These are phyloP conservation scores for Rhodotorula kratochvilovae DNA, from an alignment of 768 basidiomycete species.

Conservation along the genomic window DNA sequence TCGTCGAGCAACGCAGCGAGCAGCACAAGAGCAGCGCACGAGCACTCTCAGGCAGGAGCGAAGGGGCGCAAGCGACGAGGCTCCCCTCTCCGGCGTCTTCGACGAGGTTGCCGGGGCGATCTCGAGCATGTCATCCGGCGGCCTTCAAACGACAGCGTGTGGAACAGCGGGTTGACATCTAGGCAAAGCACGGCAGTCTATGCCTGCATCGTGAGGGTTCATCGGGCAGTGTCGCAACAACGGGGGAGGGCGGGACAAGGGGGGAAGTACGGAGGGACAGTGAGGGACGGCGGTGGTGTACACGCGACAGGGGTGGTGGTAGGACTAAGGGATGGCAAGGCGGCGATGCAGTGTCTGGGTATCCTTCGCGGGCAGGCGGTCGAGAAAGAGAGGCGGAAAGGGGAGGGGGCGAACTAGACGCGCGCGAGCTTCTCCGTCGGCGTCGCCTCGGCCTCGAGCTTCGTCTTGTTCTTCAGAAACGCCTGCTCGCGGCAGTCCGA, in stretches of 20 bases:
- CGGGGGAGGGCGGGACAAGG: neutral
- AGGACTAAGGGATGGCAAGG: neutral
- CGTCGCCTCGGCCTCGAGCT: constrained; percentile 81
- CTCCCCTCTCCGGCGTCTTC: no score
- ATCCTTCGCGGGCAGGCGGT: neutral
- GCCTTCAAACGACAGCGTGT: no score
- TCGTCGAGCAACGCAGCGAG: no score
- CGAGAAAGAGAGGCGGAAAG: neutral
- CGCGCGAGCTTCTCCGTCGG: constrained; percentile 80
- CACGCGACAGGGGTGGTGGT: neutral
- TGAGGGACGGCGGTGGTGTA: neutral
- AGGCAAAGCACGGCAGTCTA: neutral
- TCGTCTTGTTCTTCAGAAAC: constrained; percentile 72
- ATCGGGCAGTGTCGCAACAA: neutral
- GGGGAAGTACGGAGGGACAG: neutral
- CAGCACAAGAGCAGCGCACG: no score
- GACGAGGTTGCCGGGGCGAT: neutral
- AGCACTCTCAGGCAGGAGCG: no score
- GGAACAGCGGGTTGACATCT: no score
- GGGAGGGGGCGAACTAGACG: constrained; percentile 47
- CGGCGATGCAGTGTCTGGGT: neutral
- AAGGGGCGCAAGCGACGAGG: no score
- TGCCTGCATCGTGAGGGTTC: neutral
- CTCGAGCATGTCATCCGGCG: neutral
- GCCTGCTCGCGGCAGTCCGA: constrained; percentile 81